Evolutionary conservation across 352 stramenopile species (phyloP).

Genomic region (Phytopythium boreale): DNA sequence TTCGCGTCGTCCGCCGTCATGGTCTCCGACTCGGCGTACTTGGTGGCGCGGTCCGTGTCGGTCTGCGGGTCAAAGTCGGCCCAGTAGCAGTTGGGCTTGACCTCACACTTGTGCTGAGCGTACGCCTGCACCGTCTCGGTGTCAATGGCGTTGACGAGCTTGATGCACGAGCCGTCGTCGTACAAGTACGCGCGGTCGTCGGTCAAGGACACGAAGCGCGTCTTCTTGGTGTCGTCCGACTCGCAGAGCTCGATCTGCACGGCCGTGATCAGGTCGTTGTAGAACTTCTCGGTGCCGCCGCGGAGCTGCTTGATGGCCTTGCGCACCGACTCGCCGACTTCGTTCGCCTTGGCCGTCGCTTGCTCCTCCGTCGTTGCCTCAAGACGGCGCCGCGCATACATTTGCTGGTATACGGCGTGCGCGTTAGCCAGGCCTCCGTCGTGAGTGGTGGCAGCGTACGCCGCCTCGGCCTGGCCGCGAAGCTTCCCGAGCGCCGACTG

Average conservation of each 20-base stretch:
- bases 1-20: conserved; percentile 22
- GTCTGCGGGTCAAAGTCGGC: conserved; percentile 23
- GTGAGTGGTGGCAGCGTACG: background rate
- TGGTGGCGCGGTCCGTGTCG: conserved; percentile 26
- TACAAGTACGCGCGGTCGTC: conserved; percentile 39
- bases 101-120: conserved; percentile 30
- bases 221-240: conserved; percentile 19
- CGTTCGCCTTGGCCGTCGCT: conserved; percentile 36
- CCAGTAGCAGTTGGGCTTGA: conserved; percentile 73
- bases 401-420: background rate
- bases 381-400: background rate
- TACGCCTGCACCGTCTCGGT: conserved; percentile 27
- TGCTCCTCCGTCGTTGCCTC: conserved; percentile 6
- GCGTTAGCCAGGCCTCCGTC: background rate
- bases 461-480: background rate
- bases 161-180: conserved; percentile 27
- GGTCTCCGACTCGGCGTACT: conserved; percentile 30
- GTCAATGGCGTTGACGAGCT: conserved; percentile 23
- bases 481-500: conserved; percentile 1
- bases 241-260: conserved; percentile 54
- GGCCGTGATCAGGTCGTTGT: conserved; percentile 54
- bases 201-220: conserved; percentile 32
- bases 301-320: conserved; percentile 62
- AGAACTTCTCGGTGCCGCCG: conserved; percentile 56
- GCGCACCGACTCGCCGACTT: conserved; percentile 47